Evolutionary conservation across 495 filamentous ascomycete genomes (phyloP), one percentile per base, ranked within the genome.

Genomic region (Tuber brumale): DNA sequence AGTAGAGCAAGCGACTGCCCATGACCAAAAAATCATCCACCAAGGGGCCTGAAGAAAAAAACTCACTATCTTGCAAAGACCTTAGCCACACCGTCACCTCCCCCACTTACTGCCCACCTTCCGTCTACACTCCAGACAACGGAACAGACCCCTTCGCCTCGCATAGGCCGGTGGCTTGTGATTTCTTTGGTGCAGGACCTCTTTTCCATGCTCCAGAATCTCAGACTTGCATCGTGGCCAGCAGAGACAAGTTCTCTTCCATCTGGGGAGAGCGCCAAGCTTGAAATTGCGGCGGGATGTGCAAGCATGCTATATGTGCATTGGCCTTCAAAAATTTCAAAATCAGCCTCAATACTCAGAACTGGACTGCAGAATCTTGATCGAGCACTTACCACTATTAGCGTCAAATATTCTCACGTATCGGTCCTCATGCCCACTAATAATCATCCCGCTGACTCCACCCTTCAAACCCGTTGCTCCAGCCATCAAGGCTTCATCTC

Each of bases 221-320:
- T 91, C 73, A 99, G 88, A 74, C 91, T 92, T 71, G 95, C 94
- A 81, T 99, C 95, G 84, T 99, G 95, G 70, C 96, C 95, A 16
- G 93, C 96, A 74, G 93, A 96, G 70, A 99, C 96, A 10, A 97
- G 91, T 87, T 99, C 95, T 69, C 91, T 89, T 42, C 94, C 94
- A 81, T 97, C 94, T 18, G 95, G 95, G 76, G 92, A 95, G 43
- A 99, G 88, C 0, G 92, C 94, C 23, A 99, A 89, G 19, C 92
- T 89, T 21, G 95, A 94, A 80, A 98, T 97, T 57, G 95, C 90
- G 5, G 94, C 91, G 3, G 95, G 93, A 83, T 99, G 95, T 3
- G 95, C 95, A 74, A 97, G 90, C 95, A 99, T 98, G 79, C 91
- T 94, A 84, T 98, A 99, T 23, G 96, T 97, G 86, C 94, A 97